These are phyloP conservation scores for Globisporangium mamillatum DNA, from an alignment of 352 stramenopile genomes.

Conservation along the genomic window DNA sequence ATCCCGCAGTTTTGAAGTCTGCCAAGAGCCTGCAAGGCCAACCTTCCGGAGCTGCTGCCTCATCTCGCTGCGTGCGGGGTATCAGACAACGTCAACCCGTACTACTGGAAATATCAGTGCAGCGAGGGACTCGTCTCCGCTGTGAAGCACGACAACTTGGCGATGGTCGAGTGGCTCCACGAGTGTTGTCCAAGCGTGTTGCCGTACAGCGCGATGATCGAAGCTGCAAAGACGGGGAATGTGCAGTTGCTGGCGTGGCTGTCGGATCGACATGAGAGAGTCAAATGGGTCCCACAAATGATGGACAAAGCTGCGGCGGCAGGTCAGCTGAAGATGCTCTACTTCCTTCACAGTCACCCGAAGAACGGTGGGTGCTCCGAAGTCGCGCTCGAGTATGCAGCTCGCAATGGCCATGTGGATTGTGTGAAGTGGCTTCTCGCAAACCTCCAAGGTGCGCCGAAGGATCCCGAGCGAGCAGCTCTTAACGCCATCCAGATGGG, in stretches of 20 bases:
- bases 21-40: not conserved
- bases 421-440: too few relatives aligned
- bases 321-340: not conserved
- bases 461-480: too few relatives aligned
- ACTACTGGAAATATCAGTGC: slow-evolving; percentile 1
- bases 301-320: not conserved
- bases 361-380: not conserved
- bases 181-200: not conserved
- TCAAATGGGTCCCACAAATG: too few relatives aligned
- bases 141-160: not conserved
- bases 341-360: not conserved
- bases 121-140: not conserved
- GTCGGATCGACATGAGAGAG: not conserved
- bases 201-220: not conserved
- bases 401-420: not conserved
- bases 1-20: not conserved
- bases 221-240: not conserved
- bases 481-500: too few relatives aligned
- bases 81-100: not conserved
- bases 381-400: not conserved
- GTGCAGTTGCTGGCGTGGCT: not conserved
- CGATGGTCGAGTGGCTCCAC: slow-evolving; percentile 5
- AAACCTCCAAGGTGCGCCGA: too few relatives aligned
- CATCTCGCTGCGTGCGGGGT: not conserved
- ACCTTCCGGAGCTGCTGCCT: not conserved